Base-by-base conservation (phyloP, 1,139 yeast genomes). In the Candida sojae region DNA sequence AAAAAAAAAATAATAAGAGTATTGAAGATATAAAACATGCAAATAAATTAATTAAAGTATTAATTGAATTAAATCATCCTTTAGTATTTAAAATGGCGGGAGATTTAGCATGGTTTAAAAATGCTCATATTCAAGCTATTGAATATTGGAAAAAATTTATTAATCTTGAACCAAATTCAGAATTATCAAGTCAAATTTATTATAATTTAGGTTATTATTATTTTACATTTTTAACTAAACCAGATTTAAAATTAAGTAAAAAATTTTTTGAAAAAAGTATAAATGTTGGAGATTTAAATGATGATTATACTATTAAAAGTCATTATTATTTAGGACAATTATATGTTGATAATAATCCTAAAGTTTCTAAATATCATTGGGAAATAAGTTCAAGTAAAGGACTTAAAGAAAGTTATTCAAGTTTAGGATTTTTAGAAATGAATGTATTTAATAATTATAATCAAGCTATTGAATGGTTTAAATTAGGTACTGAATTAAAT, bases 381-480 rank as follows among this genome's bases (percentile, higher is more conserved):
- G 95, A 90, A 61, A 71, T 82, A 48, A 83, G 92, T 39, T 96
- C 97, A 0, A 68, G 83, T 5, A 81, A 80, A 54, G 97, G 96
- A 0, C 80, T 90, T 43, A 78, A 75, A 54, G 96, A 91, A 56
- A 78, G 92, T 6, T 88, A 90, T 60, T 80, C 84, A 13, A 80
- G 85, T 26, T 68, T 91, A 44, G 98, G 97, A 1, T 87, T 86
- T 61, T 65, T 90, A 53, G 93, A 90, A 56, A 67, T 90, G 70
- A 83, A 83, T 55, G 80, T 85, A 48, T 87, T 84, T 60, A 68
- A 73, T n/a, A 72, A 83, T 56, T 59, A 63, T 17, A 48, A 53
- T 4, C 82, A 82, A 55, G 89, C 96, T 0, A 68, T 75, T 37
- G 90, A 89, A 60, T 92, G 97, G 97, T 90, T 91, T 67, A 80